Conservation (phyloP, 2,329 filamentous ascomycete genomes). For the Sporothrix dimorphospora region DNA sequence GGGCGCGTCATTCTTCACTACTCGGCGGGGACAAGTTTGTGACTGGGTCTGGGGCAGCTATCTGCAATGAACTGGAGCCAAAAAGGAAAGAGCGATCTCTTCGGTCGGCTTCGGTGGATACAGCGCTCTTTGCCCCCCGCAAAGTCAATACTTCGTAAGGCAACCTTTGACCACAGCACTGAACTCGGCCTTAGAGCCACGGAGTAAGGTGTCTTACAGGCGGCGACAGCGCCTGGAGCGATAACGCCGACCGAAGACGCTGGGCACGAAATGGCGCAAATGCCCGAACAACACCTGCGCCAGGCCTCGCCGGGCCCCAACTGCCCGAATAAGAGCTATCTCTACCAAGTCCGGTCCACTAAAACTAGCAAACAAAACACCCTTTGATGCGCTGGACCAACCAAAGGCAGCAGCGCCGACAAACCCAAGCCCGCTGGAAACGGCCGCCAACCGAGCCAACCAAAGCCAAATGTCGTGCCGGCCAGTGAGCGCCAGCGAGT, state of each 20-base stretch:
- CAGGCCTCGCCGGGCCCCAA: neutral
- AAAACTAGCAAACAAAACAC: neutral
- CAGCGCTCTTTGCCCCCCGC: slow-evolving; percentile 8
- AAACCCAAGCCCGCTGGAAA: neutral
- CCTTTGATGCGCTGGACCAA: neutral
- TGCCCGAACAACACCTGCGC: neutral
- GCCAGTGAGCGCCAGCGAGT: neutral
- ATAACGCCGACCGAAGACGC: slow-evolving; percentile 22
- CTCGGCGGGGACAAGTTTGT: neutral
- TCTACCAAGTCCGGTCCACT: neutral
- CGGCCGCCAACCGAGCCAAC: neutral
- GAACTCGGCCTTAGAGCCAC: slow-evolving; percentile 15
- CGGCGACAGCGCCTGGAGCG: slow-evolving; percentile 16
- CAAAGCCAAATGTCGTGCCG: too few relatives aligned
- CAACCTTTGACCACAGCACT: neutral
- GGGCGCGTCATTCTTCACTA: neutral
- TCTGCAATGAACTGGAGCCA: neutral
- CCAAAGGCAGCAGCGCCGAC: neutral
- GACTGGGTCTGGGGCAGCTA: slow-evolving; percentile 2
- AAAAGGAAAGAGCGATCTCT: neutral
- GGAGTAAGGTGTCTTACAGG: neutral
- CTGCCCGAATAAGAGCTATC: neutral
- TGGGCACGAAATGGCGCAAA: slow-evolving; percentile 6
- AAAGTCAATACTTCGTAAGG: neutral
- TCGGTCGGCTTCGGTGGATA: slow-evolving; percentile 15